phyloP scores from a whole-genome alignment of 2,329 filamentous ascomycete species.

The Paracamarosporium sp. region DNA sequence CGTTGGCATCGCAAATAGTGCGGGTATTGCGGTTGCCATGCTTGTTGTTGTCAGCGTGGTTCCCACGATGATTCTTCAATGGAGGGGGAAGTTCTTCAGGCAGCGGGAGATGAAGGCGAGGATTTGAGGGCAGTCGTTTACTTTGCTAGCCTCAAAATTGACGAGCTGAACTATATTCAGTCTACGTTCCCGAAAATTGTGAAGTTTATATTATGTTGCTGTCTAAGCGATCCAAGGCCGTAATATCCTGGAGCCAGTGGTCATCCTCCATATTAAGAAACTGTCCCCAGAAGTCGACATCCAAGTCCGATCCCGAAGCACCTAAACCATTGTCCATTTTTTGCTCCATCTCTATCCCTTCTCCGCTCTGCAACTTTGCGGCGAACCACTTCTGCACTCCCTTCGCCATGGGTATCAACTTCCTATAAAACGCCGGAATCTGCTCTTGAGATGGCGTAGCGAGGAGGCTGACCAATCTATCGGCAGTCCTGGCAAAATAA shows the following conservation, averaged over 20 bases:
- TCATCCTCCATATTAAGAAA: slow-evolving; percentile 19
- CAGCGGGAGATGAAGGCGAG: slow-evolving; percentile 25
- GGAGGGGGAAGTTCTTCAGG: slow-evolving; percentile 27
- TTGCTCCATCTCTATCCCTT: neutral
- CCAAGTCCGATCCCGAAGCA: neutral
- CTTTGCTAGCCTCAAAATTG: neutral
- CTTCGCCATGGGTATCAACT: slow-evolving; percentile 10
- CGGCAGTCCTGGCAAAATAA: slow-evolving; percentile 6
- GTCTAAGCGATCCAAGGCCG: neutral
- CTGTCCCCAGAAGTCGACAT: slow-evolving; percentile 15
- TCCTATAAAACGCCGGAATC: slow-evolving; percentile 14
- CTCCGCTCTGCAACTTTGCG: neutral
- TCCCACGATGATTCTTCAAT: slow-evolving; percentile 33
- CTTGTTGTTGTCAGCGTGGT: slow-evolving; percentile 32
- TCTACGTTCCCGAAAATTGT: neutral
- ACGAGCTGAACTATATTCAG: too few species aligned
- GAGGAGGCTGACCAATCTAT: neutral
- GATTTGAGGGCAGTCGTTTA: slow-evolving; percentile 6
- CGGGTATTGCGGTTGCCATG: slow-evolving; percentile 46
- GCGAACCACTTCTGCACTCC: slow-evolving; percentile 12
- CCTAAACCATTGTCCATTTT: neutral
- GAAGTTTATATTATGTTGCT: too few species aligned
- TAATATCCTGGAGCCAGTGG: slow-evolving; percentile 17
- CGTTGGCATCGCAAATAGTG: slow-evolving; percentile 45
- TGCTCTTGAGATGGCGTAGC: neutral